A percentile compares a stretch with the other conserved stretches of the same genome.
Evolutionary conservation across 306 rosid species (phyloP).

Genomic region (Vigna reflexopilosa): DNA sequence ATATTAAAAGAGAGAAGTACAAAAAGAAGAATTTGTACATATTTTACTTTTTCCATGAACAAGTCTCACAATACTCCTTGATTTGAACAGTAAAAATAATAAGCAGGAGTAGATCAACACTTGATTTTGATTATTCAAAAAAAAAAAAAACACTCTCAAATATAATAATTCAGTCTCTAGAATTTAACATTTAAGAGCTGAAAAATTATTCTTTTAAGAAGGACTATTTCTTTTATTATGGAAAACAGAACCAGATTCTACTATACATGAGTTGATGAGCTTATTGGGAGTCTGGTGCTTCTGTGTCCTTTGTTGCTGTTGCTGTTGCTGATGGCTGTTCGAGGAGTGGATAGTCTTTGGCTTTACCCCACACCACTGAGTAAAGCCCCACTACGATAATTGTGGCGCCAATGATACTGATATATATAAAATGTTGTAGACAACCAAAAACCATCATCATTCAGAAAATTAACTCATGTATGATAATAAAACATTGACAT

Average conservation of each 20-base stretch:
- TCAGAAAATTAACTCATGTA: not conserved
- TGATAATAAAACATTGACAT: not conserved
- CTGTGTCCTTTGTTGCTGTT: conserved; percentile 24
- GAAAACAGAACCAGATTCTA: not conserved
- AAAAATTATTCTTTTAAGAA: no score
- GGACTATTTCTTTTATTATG: no score
- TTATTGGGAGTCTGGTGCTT: conserved; percentile 39
- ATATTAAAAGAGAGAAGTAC: no score
- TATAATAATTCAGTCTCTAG: no score
- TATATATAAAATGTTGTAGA: conserved; percentile 5
- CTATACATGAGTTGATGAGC: conserved; percentile 28
- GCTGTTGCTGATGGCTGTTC: not conserved
- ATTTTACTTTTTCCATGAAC: no score
- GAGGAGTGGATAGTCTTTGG: conserved; percentile 52
- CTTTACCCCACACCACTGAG: conserved; percentile 80
- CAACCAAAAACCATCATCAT: not conserved
- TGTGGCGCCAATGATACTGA: conserved; percentile 63
- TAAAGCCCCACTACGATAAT: conserved; percentile 72
- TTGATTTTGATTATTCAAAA: no score
- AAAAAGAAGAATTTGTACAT: no score
- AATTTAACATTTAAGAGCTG: no score
- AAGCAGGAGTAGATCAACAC: no score
- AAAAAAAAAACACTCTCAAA: no score
- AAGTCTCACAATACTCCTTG: no score
- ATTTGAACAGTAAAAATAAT: no score